Evolutionary conservation across 768 basidiomycete genomes (phyloP), one percentile per base, ranked within the genome.

Genomic region (Mycena sanguinolenta): DNA sequence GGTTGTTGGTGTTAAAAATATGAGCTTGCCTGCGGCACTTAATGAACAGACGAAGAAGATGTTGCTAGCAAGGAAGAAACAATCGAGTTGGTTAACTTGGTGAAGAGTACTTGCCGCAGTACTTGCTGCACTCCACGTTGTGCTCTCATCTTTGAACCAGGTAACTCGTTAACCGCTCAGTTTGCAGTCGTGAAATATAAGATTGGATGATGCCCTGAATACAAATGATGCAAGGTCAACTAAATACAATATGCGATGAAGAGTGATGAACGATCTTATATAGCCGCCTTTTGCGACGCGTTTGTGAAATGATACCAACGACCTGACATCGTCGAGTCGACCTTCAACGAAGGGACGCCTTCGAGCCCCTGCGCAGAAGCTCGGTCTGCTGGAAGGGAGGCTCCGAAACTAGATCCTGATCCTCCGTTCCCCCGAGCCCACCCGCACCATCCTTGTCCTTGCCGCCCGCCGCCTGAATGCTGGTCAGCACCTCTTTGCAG

Each of bases 401-500:
- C 27, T 65, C 74, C 6, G 57, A 42, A 63, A 30, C 65, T 39
- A 60, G 27, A 46, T 63, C 71, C 28, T 65, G 46, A 42, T 53
- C 73, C 65, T 61, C 69, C 21, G 27, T 70, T 63, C 77, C 81
- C 63, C 78, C 80, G 4, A 78, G 69, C 16, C 71, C 49, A 25
- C 49, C 49, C 10, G 49, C 49, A 4, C 49, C 75, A 16, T 75
- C 72, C 13, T 73, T 73, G 27, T 80, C 82, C 30, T 79, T 79
- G 2, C 80, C 85, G 74, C 87, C 91, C 52, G 90, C 91, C 60
- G 86, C 88, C 63, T 85, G 83, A 72, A 95, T 95, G 70, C 90
- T 91, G 63, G 86, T 79, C 57, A 96, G 84, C 38, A 96, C 93
- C 78, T 96, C 95, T 77, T 91, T 92, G 84, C 92, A 94, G 79